Base-by-base conservation (phyloP, 176 grass and related monocot genomes). In the Cocos nucifera region DNA sequence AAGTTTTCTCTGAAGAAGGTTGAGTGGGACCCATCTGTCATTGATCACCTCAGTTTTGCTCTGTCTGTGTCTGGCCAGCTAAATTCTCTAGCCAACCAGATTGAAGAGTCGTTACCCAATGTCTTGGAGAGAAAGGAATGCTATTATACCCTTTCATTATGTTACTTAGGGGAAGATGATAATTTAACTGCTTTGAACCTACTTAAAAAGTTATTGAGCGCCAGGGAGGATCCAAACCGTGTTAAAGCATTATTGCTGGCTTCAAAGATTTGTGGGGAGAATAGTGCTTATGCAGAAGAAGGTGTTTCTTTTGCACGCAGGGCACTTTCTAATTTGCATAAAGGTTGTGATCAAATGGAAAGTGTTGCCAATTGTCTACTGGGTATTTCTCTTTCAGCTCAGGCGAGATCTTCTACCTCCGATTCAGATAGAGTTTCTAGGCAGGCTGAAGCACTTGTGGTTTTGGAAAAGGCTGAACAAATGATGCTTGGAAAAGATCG, bases 81-180 rank as follows among this genome's bases (percentile, higher is more conserved):
- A 57, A 70, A 73, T 71, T 75, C 54, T 59, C 82, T 98, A 23
- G 84, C 94, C 74, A 49, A 59, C 49, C 69, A 83, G 59, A 86
- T 78, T 78, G 94, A 98, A 80, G 88, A 86, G 69, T 53, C 86
- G 49, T 82, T 83, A 75, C 85, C 88, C 66, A 75, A 61, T 50
- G 54, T 81, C 18, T 58, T 93, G 49, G 78, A 86, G 26, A 85
- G 79, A 69, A 81, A 66, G 74, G 88, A 92, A 56, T 75, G 82
- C 58, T 78, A 61, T 61, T 86, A 98, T 65, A 83, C 66, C 73
- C 84, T 98, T 54, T 79, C 85, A 14, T 86, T 98, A 77, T 93
- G 94, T 74, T 98, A 93, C 72, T 79, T 98, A 49, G 81, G 67
- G 19, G 94, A 93, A 82, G 60, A 86, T 67, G 82, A 93, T 83